phyloP scores from a whole-genome alignment of 1,284 basidiomycete genomes.

The Sparassis latifolia region DNA sequence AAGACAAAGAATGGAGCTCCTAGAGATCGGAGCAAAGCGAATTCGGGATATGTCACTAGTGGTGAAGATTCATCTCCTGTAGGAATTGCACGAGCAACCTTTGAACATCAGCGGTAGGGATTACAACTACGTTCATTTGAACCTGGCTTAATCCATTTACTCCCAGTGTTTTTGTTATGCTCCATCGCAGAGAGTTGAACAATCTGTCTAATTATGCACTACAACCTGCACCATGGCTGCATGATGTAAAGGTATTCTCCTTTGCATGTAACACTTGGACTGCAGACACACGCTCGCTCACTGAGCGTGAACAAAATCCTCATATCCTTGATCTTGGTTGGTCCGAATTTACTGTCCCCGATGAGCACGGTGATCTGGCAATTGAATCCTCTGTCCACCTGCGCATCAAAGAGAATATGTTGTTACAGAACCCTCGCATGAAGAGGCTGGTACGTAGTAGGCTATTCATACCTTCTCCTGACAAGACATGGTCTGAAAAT shows the following conservation, averaged over 20 bases:
- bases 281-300: slow-evolving; percentile 13
- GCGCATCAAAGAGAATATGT: slow-evolving; percentile 18
- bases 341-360: slow-evolving; percentile 20
- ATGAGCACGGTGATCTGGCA: slow-evolving; percentile 10
- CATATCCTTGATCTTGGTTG: slow-evolving; percentile 28
- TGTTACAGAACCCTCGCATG: slow-evolving; percentile 17
- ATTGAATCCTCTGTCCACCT: slow-evolving; percentile 14
- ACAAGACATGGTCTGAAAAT: not conserved
- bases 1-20: slow-evolving; percentile 15
- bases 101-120: slow-evolving; percentile 28
- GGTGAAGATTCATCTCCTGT: slow-evolving; percentile 5
- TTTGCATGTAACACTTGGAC: slow-evolving; percentile 27
- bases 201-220: slow-evolving; percentile 18
- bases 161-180: slow-evolving; percentile 13
- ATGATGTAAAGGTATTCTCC: slow-evolving; percentile 17
- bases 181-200: slow-evolving; percentile 9
- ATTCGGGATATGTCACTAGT: slow-evolving; percentile 20
- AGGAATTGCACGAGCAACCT: slow-evolving; percentile 20
- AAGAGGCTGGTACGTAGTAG: slow-evolving; percentile 13
- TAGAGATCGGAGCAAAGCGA: slow-evolving; percentile 24
- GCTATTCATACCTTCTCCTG: not conserved
- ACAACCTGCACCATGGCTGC: slow-evolving; percentile 14
- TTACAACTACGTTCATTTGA: not conserved
- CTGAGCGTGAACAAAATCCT: slow-evolving; percentile 19
- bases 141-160: not conserved